Conservation (phyloP, 2,329 filamentous ascomycete genomes). For the Penicillium capsulatum region DNA sequence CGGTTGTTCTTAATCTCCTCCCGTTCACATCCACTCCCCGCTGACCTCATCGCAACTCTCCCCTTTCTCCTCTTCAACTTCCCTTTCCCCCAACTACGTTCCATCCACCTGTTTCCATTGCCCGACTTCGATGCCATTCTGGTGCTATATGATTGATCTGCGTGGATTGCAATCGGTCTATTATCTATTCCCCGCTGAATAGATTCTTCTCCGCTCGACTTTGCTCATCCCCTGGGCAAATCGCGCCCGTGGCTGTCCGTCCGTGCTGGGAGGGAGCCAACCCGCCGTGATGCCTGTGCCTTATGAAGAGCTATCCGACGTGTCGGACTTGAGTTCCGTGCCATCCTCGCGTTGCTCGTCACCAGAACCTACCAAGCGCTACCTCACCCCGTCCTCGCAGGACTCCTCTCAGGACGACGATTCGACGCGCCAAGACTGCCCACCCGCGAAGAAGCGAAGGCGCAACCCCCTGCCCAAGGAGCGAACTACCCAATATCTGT, state of each 20-base stretch:
- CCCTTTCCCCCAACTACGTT: conserved; percentile 7
- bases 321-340: conserved; percentile 42
- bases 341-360: conserved; percentile 39
- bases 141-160: not conserved
- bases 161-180: conserved; percentile 3
- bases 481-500: conserved; percentile 76
- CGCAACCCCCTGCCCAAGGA: conserved; percentile 59
- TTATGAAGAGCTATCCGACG: conserved; percentile 32
- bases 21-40: conserved; percentile 6
- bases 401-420: conserved; percentile 26
- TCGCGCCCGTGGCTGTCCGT: not conserved
- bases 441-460: conserved; percentile 72
- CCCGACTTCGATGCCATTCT: not conserved
- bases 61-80: conserved; percentile 18
- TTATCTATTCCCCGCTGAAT: conserved; percentile 8
- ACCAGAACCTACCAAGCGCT: conserved; percentile 31
- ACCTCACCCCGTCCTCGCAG: conserved; percentile 44
- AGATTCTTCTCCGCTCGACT: conserved; percentile 3
- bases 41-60: conserved; percentile 23
- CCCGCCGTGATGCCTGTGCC: conserved; percentile 12
- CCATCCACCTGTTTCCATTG: conserved; percentile 2
- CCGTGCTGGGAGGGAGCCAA: not conserved
- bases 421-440: conserved; percentile 54
- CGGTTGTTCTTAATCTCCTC: conserved; percentile 4
- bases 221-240: conserved; percentile 2